Evolutionary conservation across 106 monocot genomes (phyloP).

Genomic region (Apostasia shenzhenica): DNA sequence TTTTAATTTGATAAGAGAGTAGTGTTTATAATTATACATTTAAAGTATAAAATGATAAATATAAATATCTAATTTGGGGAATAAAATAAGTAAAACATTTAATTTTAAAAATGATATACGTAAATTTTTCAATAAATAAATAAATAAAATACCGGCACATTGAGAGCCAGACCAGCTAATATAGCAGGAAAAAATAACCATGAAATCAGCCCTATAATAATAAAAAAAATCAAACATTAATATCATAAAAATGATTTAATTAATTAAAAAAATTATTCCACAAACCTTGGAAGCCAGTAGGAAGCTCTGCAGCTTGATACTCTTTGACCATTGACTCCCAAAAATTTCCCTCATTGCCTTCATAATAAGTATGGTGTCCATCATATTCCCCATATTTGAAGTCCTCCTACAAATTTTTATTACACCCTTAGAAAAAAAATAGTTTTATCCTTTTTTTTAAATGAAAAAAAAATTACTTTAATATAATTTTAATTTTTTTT

Average conservation of each 20-base stretch:
- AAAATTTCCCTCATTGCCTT: conserved; percentile 44
- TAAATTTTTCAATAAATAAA: too few species aligned
- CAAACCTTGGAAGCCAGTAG: conserved; percentile 85
- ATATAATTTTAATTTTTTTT: too few species aligned
- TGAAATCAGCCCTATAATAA: conserved; percentile 62
- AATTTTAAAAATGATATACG: too few species aligned
- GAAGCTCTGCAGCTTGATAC: conserved; percentile 69
- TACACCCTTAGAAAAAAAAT: not conserved
- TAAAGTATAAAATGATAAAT: too few species aligned
- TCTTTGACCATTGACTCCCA: conserved; percentile 54
- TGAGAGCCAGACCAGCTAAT: conserved; percentile 43
- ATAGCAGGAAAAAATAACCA: conserved; percentile 92
- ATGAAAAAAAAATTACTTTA: too few species aligned
- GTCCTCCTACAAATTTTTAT: conserved; percentile 50
- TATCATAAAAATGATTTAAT: not conserved
- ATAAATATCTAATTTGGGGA: too few species aligned
- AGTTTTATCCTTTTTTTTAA: not conserved
- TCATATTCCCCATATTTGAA: conserved; percentile 82
- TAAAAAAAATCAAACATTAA: conserved; percentile 2
- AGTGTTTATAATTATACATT: too few species aligned
- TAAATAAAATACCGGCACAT: conserved; percentile 60
- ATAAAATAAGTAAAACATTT: too few species aligned
- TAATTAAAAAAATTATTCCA: not conserved
- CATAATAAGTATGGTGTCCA: conserved; percentile 71
- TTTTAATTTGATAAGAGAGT: too few species aligned